Evolutionary conservation across 2,329 filamentous ascomycete species (phyloP), one percentile per base, ranked within the genome.

Genomic region (Penicillium nordicum): DNA sequence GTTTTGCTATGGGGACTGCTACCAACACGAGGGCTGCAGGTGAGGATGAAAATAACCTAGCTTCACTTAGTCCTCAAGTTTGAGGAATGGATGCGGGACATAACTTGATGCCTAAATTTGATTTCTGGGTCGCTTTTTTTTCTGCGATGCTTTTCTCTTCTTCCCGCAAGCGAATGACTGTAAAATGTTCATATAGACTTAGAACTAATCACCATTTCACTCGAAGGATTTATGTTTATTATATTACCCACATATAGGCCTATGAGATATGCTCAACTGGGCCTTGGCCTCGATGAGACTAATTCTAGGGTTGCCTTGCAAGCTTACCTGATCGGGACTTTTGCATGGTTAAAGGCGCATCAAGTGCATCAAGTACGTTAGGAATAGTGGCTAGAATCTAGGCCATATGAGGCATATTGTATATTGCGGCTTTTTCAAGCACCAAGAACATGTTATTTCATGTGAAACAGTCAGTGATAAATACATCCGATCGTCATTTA

Each of bases 1-100:
- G 67, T 49, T 68, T 69, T 61, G 67, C 63, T 5, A 53, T 51
- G 14, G 61, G 62, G 6, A 63, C 63, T 14, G 62, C 64, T 5
- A 65, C 65, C 1, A 69, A 69, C 49, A 49, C 44, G 30, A 63
- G 46, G 6, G 8, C 11, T 40, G 23, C 2, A 23, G 8, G 3
- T 6, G 1, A 5, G 6, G 14, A 25, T 5, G 36, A 18, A 29
- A 50, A 40, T 16, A 18, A 51, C 27, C 9, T n/a, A n/a, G 18
- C 8, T 44, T 32, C 32, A 16, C 14, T 44, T 27, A n/a, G 25
- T 37, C 25, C 38, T 30, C 8, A 21, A 25, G 46, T 51, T 44
- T 45, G 4, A 44, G 10, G 27, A 18, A 42, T 29, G 18, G 16
- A n/a, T 36, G 1, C 8, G 23, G 10, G 23, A 21, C 11, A 14